Conservation (phyloP, 768 basidiomycete species). For the Lanmaoa rubissima region DNA sequence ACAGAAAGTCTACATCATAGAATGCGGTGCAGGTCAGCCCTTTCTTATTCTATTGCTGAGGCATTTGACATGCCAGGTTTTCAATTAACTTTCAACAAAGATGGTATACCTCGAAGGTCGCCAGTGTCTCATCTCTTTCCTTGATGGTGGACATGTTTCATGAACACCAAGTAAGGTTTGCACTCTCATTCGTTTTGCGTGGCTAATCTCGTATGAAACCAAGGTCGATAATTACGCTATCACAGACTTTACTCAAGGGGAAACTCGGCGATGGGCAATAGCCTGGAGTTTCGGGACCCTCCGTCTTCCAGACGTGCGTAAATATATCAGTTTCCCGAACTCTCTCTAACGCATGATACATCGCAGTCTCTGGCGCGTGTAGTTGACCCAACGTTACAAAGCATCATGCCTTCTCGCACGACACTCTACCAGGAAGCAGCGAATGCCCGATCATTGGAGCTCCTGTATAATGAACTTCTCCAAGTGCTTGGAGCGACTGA, state of each 20-base stretch:
- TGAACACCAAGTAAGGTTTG: slow-evolving; percentile 38
- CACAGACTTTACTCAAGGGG: slow-evolving; percentile 80
- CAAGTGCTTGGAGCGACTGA: slow-evolving; percentile 36
- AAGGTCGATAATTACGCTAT: slow-evolving; percentile 88
- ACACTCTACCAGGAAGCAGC: slow-evolving; percentile 45
- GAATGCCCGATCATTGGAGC: slow-evolving; percentile 4
- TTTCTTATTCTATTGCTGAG: not conserved
- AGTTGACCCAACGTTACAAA: slow-evolving; percentile 42
- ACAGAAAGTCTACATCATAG: slow-evolving; percentile 57
- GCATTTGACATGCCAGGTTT: not conserved
- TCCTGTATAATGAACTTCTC: slow-evolving; percentile 22
- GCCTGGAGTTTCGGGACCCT: slow-evolving; percentile 75
- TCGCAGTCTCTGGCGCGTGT: slow-evolving; percentile 38
- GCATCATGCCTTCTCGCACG: slow-evolving; percentile 58
- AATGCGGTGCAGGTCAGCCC: slow-evolving; percentile 55
- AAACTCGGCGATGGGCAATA: slow-evolving; percentile 89
- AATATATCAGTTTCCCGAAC: not conserved
- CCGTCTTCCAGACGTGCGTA: slow-evolving; percentile 76
- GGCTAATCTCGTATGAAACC: not conserved
- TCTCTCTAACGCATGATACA: slow-evolving; percentile 32
- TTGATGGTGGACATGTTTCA: slow-evolving; percentile 58
- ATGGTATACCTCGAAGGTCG: slow-evolving; percentile 94
- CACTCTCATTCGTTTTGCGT: not conserved
- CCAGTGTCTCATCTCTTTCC: slow-evolving; percentile 74
- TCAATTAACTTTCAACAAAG: slow-evolving; percentile 25